Evolutionary conservation across 768 basidiomycete species (phyloP).

Genomic region (Butyriboletus loyo): DNA sequence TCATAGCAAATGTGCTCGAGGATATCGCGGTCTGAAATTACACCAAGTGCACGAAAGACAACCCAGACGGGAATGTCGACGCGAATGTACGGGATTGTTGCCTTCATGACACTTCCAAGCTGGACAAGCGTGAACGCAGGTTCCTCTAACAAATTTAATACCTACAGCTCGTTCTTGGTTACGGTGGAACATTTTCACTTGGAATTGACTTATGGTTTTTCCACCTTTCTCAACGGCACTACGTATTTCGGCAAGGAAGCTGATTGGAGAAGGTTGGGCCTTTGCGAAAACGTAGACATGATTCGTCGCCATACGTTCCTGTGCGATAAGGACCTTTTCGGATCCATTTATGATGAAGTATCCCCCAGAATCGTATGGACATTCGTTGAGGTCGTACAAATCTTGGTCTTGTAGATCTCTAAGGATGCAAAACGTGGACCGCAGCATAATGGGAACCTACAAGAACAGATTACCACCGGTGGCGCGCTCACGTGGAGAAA

Average conservation of each 20-base stretch:
- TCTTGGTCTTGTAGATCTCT: constrained; percentile 74
- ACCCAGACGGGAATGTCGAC: constrained; percentile 99
- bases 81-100: constrained; percentile 96
- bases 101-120: constrained; percentile 93
- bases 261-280: constrained; percentile 93
- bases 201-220: constrained; percentile 96
- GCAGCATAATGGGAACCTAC: constrained; percentile 96
- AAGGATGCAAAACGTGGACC: constrained; percentile 93
- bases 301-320: constrained; percentile 99
- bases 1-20: constrained; percentile 99
- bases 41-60: constrained; percentile 95
- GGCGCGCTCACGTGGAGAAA: not conserved
- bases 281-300: constrained; percentile 99
- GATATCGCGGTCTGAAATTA: constrained; percentile 96
- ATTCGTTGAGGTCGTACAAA: constrained; percentile 91
- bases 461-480: constrained; percentile 11
- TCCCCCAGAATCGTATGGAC: constrained; percentile 97
- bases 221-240: constrained; percentile 98
- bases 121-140: constrained; percentile 27
- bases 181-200: constrained; percentile 94
- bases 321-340: constrained; percentile 99
- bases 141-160: not conserved
- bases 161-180: constrained; percentile 86
- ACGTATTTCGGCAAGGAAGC: constrained; percentile 94
- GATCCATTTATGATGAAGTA: constrained; percentile 99